Base-by-base conservation (phyloP, 108 stramenopile species). In the Fistulifera pelliculosa region DNA sequence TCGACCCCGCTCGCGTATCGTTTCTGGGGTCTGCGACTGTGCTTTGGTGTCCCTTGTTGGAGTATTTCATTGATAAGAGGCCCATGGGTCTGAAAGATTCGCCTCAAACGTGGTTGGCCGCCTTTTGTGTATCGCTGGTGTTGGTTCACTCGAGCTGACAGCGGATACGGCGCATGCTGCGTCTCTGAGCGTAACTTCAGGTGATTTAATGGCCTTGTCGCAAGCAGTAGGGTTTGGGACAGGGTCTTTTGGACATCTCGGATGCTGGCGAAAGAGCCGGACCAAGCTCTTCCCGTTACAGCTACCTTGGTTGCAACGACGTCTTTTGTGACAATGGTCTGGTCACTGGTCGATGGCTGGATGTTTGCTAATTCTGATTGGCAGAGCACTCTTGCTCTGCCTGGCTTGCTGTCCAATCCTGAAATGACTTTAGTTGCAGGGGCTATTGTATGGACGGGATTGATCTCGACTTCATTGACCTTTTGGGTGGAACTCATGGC, bases 81-180 rank as follows among this genome's bases (percentile, higher is more conserved):
- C 62, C 73, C 49, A 68, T 85, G 72, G 61, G 62, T 11, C 28
- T 65, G 8, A 48, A 58, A 23, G 70, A 79, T 21, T 41, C 67
- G 23, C 84, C 84, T 10, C 80, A 85, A 53, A 66, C 64, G 11
- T 80, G 77, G 76, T 14, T 86, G n/a, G 75, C 84, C 12, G 80
- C 73, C 4, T 54, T 10, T 45, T 79, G 22, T 77, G 76, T 41
- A 35, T 86, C 24, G 17, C 62, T 21, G 84, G 84, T 22, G 84
- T 86, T 0, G 84, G 73, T 16, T 27, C 77, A 21, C 58, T 86
- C 49, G 80, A 81, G 53, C 52, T 85, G 23, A 62, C 48, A 38
- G 72, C 41, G 25, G 31, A 35, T 35, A 35, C 31, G 8, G 3
- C 6, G 31, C 31, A 35, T 3, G 8, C 3, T 35, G 38, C n/a